A percentile compares a stretch with the other conserved stretches of the same genome.
These are phyloP conservation scores for Lichtheimia ramosa DNA, from an alignment of 371 early-diverging fungal species.

Conservation along the genomic window DNA sequence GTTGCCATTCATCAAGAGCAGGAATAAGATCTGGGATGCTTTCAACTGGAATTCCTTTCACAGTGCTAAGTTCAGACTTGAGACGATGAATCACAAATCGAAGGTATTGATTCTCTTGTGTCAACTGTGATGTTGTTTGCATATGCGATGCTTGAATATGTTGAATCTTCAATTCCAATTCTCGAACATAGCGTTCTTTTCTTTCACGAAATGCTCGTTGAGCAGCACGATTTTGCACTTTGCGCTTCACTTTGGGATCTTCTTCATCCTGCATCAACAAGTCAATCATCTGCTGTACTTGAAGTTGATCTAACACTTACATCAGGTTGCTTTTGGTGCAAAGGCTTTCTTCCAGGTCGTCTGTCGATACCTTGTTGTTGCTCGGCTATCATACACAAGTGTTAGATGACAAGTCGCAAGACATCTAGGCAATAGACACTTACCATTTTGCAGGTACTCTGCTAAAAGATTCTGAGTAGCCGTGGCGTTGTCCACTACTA, in stretches of 20 bases:
- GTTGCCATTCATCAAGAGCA: constrained; percentile 1
- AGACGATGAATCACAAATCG: constrained; percentile 31
- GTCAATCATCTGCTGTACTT: too few species aligned
- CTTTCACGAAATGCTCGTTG: constrained; percentile 75
- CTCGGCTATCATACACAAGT: background rate
- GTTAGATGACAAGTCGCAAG: background rate
- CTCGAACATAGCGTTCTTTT: constrained; percentile 70
- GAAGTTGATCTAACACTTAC: background rate
- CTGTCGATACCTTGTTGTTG: background rate
- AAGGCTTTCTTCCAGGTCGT: background rate
- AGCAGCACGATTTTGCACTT: constrained; percentile 71
- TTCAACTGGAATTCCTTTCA: constrained; percentile 29
- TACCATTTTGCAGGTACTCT: background rate
- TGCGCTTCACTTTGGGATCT: constrained; percentile 41
- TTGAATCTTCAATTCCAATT: constrained; percentile 64
- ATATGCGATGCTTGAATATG: constrained; percentile 52
- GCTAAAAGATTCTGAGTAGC: background rate
- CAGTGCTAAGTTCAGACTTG: constrained; percentile 34
- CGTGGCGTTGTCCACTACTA: background rate
- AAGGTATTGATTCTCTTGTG: constrained; percentile 43
- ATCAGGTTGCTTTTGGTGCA: background rate
- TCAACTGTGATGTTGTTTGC: constrained; percentile 28
- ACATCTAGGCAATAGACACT: background rate
- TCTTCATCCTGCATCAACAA: constrained; percentile 5
- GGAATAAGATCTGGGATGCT: constrained; percentile 1